Evolutionary conservation across 2,329 filamentous ascomycete genomes (phyloP).

Genomic region (Diatrype stigma): DNA sequence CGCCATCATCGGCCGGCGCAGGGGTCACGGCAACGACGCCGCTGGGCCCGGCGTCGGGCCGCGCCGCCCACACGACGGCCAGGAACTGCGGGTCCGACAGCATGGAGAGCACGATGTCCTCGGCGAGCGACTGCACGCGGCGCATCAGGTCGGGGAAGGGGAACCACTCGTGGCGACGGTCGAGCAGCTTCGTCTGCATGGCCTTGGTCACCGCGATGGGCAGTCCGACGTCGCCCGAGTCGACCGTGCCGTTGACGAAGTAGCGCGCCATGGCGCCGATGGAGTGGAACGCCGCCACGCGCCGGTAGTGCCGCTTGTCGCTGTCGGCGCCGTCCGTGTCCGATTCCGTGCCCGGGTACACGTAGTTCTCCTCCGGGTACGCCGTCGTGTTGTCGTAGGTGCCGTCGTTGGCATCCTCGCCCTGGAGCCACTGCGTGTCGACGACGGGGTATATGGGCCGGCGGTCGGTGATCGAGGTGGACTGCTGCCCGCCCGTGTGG

Average conservation of each 20-base stretch:
- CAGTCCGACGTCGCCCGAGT: constrained; percentile 18
- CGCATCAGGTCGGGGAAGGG: constrained; percentile 23
- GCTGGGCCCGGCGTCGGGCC: constrained; percentile 16
- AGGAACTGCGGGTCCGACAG: constrained; percentile 33
- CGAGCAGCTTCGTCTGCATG: constrained; percentile 39
- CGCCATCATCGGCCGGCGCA: no score
- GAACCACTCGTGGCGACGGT: constrained; percentile 29
- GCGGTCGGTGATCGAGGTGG: constrained; percentile 19
- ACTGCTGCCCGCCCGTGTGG: constrained; percentile 27
- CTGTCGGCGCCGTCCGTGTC: no score
- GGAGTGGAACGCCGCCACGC: constrained; percentile 31
- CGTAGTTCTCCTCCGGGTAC: constrained; percentile 26
- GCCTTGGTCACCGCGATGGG: constrained; percentile 29
- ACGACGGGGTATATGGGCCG: constrained; percentile 27
- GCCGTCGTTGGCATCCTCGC: constrained; percentile 28
- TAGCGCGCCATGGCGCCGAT: constrained; percentile 29
- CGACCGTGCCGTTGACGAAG: constrained; percentile 30
- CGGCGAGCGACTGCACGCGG: constrained; percentile 29
- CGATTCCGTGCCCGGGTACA: no score
- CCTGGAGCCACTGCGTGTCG: constrained; percentile 29
- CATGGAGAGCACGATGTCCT: constrained; percentile 34
- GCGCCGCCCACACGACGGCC: constrained; percentile 31
- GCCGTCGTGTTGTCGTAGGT: constrained; percentile 32
- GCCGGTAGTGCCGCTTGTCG: constrained; percentile 23
- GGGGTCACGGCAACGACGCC: constrained; percentile 18